A percentile compares a stretch with the other conserved stretches of the same genome.
These are phyloP conservation scores for Kodamaea alishanica DNA, from an alignment of 1,139 yeast genomes.

Conservation along the genomic window DNA sequence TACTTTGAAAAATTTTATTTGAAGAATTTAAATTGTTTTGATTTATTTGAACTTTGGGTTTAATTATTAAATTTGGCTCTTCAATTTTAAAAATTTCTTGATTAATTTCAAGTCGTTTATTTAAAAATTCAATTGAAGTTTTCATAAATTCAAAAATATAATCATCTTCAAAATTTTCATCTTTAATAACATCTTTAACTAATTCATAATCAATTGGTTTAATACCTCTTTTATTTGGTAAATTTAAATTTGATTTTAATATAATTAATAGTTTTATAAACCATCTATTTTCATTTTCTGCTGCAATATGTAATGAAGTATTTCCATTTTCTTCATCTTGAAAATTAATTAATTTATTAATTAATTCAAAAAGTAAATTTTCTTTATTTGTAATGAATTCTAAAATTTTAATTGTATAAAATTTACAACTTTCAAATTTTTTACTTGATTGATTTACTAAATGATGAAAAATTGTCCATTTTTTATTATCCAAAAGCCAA, in stretches of 20 bases:
- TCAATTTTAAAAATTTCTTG: conserved; percentile 18
- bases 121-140: conserved; percentile 34
- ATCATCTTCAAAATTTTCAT: conserved; percentile 14
- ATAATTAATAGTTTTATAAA: conserved; percentile 77
- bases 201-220: conserved; percentile 85
- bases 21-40: conserved; percentile 20
- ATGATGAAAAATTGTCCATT: conserved; percentile 38
- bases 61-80: conserved; percentile 18
- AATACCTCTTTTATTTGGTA: conserved; percentile 80
- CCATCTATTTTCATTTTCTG: conserved; percentile 79
- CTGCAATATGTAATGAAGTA: conserved; percentile 85
- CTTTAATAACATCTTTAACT: conserved; percentile 28
- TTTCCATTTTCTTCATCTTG: conserved; percentile 80
- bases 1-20: conserved; percentile 37
- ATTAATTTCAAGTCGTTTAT: conserved; percentile 27
- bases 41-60: conserved; percentile 10
- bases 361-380: conserved; percentile 56
- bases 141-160: conserved; percentile 34
- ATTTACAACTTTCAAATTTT: conserved; percentile 43
- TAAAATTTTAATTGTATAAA: conserved; percentile 70
- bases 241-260: conserved; percentile 78
- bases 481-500: conserved; percentile 34
- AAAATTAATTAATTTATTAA: conserved; percentile 64
- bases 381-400: conserved; percentile 70
- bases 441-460: conserved; percentile 27